Percentiles rank a stretch among this genome's conserved stretches.
Evolutionary conservation across 1,284 basidiomycete genomes (phyloP).

Genomic region (Naganishia liquefaciens): DNA sequence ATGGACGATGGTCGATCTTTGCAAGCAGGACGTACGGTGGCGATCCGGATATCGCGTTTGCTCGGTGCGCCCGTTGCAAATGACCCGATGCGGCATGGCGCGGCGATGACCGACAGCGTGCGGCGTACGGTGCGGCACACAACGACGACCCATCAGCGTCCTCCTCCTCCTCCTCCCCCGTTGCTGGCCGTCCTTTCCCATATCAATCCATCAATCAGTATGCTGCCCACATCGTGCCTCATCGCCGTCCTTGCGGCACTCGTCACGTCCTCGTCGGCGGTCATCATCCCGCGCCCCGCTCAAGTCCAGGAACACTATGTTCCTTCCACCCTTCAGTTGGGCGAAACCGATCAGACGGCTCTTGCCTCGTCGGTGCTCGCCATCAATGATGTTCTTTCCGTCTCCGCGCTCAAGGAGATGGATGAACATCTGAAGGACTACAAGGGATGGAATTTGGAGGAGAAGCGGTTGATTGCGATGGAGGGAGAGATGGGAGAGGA

Average conservation of each 20-base stretch:
- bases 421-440: slow-evolving; percentile 28
- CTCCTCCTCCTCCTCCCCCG: background rate
- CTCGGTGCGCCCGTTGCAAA: background rate
- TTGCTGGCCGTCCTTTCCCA: background rate
- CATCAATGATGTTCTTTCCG: background rate
- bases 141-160: slow-evolving; percentile 23
- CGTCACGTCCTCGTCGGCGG: slow-evolving; percentile 4
- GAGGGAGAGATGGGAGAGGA: slow-evolving; percentile 38
- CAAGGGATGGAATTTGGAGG: slow-evolving; percentile 33
- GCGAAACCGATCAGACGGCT: background rate
- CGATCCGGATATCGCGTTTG: too few species aligned
- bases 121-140: background rate
- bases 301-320: slow-evolving; percentile 5
- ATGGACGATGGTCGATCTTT: too few species aligned
- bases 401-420: slow-evolving; percentile 43
- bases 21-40: too few species aligned
- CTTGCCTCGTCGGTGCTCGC: background rate
- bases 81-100: slow-evolving; percentile 6
- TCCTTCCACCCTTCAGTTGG: slow-evolving; percentile 7
- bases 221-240: slow-evolving; percentile 25
- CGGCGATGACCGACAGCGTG: slow-evolving; percentile 11
- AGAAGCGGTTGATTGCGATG: slow-evolving; percentile 39
- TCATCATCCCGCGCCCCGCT: slow-evolving; percentile 15
- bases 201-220: background rate
- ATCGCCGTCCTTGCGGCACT: slow-evolving; percentile 24